Evolutionary conservation across 495 filamentous ascomycete genomes (phyloP), one percentile per base, ranked within the genome.

Genomic region (Neurospora cerealis): DNA sequence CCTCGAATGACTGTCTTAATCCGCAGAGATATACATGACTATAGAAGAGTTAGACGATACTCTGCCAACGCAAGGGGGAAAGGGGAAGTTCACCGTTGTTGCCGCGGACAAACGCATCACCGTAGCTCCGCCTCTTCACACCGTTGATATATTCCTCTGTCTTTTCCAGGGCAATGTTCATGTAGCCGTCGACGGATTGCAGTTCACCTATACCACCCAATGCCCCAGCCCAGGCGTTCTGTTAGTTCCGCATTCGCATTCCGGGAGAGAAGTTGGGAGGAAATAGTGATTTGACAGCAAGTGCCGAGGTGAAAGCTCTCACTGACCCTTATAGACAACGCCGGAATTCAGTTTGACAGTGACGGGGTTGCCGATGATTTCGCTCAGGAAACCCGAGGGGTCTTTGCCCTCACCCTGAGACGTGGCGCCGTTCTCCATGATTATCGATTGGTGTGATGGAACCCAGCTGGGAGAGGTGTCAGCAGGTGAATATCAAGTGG

Each of bases 121-220:
- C 96, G 82, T 97, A 98, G 60, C 85, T 91, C 77, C 92, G 87
- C 75, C 89, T 88, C 79, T 93, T 87, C 73, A 89, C 89, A 36
- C 95, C 96, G 79, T 94, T 90, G 70, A 96, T 91, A 78, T 90
- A 94, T 83, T 99, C 96, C 74, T 94, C 91, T 0, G 94, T 95
- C 81, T 97, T 95, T 80, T 98, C 96, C 4, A 99, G 87, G 24
- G 96, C 94, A 76, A 99, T 96, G 81, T 99, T 98, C 96, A 99
- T 98, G 80, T 98, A 99, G 46, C 96, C 96, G 80, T 99, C 96
- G n/a, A 98, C 94, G 0, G 94, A 97, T 78, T 97, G 93, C n/a
- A 97, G 87, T 78, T 96, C 92, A 44, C 95, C 95, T 97, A 70
- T 10, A 69, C 10, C 8, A 0, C 6, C 17, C 62, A 72, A 42